These are phyloP conservation scores for Fusarium foetens DNA, from an alignment of 2,329 filamentous ascomycete species.

Conservation along the genomic window DNA sequence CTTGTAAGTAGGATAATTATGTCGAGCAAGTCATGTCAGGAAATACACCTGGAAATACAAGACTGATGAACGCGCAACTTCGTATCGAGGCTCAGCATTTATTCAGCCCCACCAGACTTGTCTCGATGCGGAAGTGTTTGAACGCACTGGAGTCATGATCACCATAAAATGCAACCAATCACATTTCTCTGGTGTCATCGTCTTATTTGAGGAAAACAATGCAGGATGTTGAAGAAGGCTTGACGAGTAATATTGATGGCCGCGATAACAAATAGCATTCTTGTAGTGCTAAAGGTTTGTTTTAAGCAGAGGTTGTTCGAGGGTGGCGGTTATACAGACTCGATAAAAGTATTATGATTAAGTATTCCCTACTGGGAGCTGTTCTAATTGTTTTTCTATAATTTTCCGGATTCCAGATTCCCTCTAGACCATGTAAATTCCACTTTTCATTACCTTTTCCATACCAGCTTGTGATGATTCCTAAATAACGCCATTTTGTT, in stretches of 20 bases:
- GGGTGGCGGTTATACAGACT: fast-evolving
- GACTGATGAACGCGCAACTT: not conserved
- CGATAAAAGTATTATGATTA: not conserved
- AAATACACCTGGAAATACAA: fast-evolving
- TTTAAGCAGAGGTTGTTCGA: fast-evolving
- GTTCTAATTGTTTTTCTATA: not conserved
- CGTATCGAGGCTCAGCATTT: not conserved
- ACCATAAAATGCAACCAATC: not conserved
- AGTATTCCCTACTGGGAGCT: not conserved
- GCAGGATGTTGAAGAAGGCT: not conserved
- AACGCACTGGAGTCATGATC: slow-evolving; percentile 4
- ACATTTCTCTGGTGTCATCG: fast-evolving
- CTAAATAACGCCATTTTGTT: too few relatives aligned
- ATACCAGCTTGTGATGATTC: fast-evolving
- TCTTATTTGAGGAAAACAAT: not conserved
- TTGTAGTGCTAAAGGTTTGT: too few relatives aligned
- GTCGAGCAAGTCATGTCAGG: fast-evolving
- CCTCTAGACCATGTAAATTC: not conserved
- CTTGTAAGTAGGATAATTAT: fast-evolving
- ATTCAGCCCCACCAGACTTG: not conserved
- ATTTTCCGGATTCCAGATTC: too few relatives aligned
- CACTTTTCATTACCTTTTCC: not conserved
- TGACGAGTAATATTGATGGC: fast-evolving
- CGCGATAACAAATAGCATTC: fast-evolving
- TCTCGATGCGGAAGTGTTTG: slow-evolving; percentile 19